Conservation (phyloP, 192 early-diverging fungal genomes). For the Powellomyces hirtus region DNA sequence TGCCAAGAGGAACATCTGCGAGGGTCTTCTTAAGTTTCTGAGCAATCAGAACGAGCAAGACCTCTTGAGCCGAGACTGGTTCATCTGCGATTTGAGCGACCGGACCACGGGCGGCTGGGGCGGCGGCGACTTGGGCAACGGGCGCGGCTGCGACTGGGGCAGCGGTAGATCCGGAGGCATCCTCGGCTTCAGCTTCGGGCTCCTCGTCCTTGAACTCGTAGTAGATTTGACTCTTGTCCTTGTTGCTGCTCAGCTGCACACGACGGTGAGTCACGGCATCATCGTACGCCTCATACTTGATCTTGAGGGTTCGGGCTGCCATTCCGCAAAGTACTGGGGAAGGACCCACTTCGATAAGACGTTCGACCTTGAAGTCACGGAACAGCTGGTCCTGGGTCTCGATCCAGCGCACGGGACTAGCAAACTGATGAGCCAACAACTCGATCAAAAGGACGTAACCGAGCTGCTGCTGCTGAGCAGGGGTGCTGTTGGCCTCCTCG, state of each 20-base stretch:
- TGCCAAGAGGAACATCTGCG: slow-evolving; percentile 66
- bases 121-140: slow-evolving; percentile 55
- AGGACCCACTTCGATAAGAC: slow-evolving; percentile 89
- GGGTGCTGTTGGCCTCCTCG: slow-evolving; percentile 62
- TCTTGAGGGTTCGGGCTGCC: slow-evolving; percentile 89
- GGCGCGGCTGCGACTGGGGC: slow-evolving; percentile 58
- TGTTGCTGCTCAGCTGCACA: slow-evolving; percentile 82
- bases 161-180: slow-evolving; percentile 50
- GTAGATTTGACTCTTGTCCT: slow-evolving; percentile 92
- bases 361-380: slow-evolving; percentile 76
- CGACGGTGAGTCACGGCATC: slow-evolving; percentile 88
- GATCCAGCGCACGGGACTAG: slow-evolving; percentile 92
- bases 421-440: slow-evolving; percentile 90
- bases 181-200: slow-evolving; percentile 43
- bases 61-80: slow-evolving; percentile 78
- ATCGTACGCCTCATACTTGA: slow-evolving; percentile 96
- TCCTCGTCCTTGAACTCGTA: slow-evolving; percentile 77
- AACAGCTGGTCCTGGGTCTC: slow-evolving; percentile 87
- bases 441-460: slow-evolving; percentile 85
- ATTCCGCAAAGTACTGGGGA: slow-evolving; percentile 87
- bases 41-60: slow-evolving; percentile 79
- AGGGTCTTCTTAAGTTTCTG: slow-evolving; percentile 88
- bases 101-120: slow-evolving; percentile 40
- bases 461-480: slow-evolving; percentile 82
- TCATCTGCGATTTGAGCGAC: slow-evolving; percentile 48